Base-by-base conservation (phyloP, 148 eudicot species). In the Chenopodium formosanum region DNA sequence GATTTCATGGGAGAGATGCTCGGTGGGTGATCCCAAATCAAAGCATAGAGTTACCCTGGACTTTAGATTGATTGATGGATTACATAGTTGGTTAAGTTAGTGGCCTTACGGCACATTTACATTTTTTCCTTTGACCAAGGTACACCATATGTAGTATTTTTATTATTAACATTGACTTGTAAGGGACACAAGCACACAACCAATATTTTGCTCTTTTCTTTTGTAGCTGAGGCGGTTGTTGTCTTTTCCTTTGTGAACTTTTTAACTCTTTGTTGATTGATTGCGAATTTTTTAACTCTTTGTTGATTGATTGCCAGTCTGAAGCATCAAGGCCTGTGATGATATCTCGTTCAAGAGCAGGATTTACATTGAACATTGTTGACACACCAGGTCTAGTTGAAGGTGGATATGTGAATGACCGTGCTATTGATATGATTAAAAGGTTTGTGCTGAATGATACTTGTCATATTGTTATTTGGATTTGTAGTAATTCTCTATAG, bases 311-410 rank as follows among this genome's bases (percentile, higher is more conserved):
- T 73, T 73, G 78, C 78, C 86, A 96, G 99, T 91, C 97, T 60
- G 99, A 95, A 84, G 93, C 84, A 79, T 88, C 92, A 74, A 85
- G 99, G 66, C 98, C 99, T 70, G 89, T 91, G 85, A 92, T 96
- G 90, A 93, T 96, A 84, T 96, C 99, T 75, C 93, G 99, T 17
- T 66, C 91, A 48, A 88, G 92, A 74, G 90, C 93, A 37, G 99
- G 93, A 56, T 94, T 96, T 83, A 96, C 98, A 34, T 86, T 96
- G 85, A 96, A 91, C 86, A 89, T 96, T 58, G 91, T 96, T 67
- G 99, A 96, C 83, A 96, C 99, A 74, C 99, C 98, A 5, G 99
- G 98, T 52, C 92, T 96, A 50, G 91, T 96, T 72, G 99, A 96
- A 89, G 99, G 96, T 80, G 99, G 99, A 88, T 94, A 89, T 90